A percentile compares a stretch with the other conserved stretches of the same genome.
These are phyloP conservation scores for Puccinia novopanici DNA, from an alignment of 1,284 basidiomycete genomes.

Conservation along the genomic window DNA sequence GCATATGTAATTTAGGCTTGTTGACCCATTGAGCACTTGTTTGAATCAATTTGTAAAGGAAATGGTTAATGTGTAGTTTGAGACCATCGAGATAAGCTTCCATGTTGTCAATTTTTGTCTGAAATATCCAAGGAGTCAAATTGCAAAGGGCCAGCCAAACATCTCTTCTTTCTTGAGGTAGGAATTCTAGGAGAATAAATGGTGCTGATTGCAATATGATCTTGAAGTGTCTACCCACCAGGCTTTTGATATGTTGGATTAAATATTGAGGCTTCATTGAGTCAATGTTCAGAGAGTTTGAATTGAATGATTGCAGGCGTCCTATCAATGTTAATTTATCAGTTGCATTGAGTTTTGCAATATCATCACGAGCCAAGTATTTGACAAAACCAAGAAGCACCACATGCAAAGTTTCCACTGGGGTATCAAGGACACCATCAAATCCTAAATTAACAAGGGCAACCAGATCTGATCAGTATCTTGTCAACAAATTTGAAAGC, in stretches of 20 bases:
- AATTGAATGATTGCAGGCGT: constrained; percentile 49
- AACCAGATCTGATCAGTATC: not conserved
- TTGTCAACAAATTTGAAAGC: no score
- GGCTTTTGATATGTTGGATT: constrained; percentile 57
- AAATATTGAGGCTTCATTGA: constrained; percentile 53
- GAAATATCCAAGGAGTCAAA: constrained; percentile 60
- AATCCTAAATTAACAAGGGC: no score
- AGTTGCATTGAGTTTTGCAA: no score
- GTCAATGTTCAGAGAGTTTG: not conserved
- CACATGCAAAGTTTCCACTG: constrained; percentile 60
- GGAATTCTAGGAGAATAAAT: no score
- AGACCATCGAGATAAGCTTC: constrained; percentile 58
- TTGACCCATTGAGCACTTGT: constrained; percentile 61
- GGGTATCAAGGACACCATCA: constrained; percentile 51
- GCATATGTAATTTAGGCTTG: constrained; percentile 60
- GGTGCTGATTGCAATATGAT: no score
- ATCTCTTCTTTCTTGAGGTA: constrained; percentile 53
- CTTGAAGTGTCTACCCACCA: no score
- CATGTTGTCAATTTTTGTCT: constrained; percentile 59
- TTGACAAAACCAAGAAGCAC: constrained; percentile 60
- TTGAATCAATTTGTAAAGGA: constrained; percentile 57
- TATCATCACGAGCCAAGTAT: no score
- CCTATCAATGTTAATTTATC: no score
- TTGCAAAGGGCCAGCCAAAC: constrained; percentile 59
- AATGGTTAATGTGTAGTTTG: no score